Evolutionary conservation across 257 asterid species (phyloP), one percentile per base, ranked within the genome.

Genomic region (Perilla frutescens): DNA sequence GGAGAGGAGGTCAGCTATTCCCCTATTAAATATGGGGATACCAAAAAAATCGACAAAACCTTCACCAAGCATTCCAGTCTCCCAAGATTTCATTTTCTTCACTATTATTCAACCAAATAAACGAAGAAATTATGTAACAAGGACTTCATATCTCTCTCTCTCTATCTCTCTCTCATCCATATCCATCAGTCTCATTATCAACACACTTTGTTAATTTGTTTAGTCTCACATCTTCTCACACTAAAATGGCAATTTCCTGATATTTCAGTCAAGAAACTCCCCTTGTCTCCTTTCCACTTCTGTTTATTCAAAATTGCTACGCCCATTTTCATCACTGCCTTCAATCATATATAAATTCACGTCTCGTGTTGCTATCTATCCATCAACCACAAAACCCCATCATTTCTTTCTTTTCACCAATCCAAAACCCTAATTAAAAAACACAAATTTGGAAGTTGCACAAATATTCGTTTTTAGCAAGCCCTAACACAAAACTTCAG

Each of bases 391-490:
- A 20, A 20, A 20, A 13, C 54, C 47, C 7, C 60, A 13, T 29
- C 49, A 29, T 31, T 45, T 26, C 43, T 68, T 32, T 31, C 26
- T 1, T 40, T 40, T 40, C 44, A 1, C 26, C 8, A 36, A 56
- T 54, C 69, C 9, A 14, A 73, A 81, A 77, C 82, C 85, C 82
- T 65, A 62, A 51, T 1, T 32, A 68, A 74, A 39, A 61, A 32
- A 66, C 1, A 32, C 2, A 10, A 43, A 5, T 20, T 1, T 1
- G 45, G 3, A 44, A 4, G 45, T 41, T 4, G 12, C 11, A 44
- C 2, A 9, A 13, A 2, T 49, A 20, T 5, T 3, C 58, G n/a
- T 12, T 49, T 29, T 9, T 55, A 37, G 41, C 56, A 70, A 29
- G 3, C 71, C 70, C 31, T 14, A 53, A 36, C 5, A 9, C 15